Evolutionary conservation across 2,329 filamentous ascomycete genomes (phyloP), one percentile per base, ranked within the genome.

Genomic region (Penicillium sp.): DNA sequence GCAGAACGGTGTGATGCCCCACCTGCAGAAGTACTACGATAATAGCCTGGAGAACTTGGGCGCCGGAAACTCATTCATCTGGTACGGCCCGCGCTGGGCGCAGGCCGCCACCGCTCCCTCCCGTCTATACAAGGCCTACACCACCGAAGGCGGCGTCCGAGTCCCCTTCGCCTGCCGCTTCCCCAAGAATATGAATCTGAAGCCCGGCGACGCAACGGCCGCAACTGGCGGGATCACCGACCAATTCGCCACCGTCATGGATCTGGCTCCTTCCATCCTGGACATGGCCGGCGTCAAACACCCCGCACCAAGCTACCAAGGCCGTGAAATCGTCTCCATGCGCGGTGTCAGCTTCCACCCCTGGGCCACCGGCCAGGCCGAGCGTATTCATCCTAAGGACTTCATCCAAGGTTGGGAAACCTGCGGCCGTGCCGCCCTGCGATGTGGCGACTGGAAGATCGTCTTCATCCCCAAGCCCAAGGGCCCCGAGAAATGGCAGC

Each of bases 51-150:
- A 82, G 24, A 85, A 84, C 53, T 74, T 85, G 27, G 83, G 82
- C 10, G 76, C 80, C 44, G 78, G 69, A 43, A 72, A 83, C 62
- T 80, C 76, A 2, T 85, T 82, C 62, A 78, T 83, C 51, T 85
- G 81, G 81, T 84, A 84, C 56, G 81, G 82, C 1, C 78, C 78
- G 3, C 76, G 76, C 13, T 82, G 81, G 79, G 81, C 80, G 0
- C 75, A 78, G 61, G 79, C 79, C 27, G 74, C 78, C 11, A 81
- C 79, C 0, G 78, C 79, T 1, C 78, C 79, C 1, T 76, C 71
- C 10, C 67, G 75, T 27, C 63, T 76, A 22, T 81, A 77, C 70
- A 80, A 79, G 51, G 71, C 74, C 5, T 79, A 77, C 60, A 76
- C 73, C 1, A 76, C 74, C 2, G 74, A 77, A 42, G 75, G 79